Conservation (phyloP, 1,139 yeast species). For the Scheffersomyces lignicola region DNA sequence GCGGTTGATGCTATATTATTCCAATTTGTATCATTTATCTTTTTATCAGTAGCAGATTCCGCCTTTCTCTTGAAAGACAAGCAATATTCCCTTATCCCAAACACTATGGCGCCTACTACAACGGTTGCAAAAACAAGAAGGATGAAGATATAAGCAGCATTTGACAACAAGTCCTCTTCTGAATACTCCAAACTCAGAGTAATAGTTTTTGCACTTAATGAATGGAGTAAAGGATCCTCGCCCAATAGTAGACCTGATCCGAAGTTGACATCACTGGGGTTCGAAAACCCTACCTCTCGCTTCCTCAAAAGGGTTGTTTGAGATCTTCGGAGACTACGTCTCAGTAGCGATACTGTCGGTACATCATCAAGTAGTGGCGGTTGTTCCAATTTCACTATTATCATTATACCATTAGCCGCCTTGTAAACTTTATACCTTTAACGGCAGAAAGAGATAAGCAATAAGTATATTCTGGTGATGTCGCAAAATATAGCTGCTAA, state of each 20-base stretch:
- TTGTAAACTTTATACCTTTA: too few species aligned
- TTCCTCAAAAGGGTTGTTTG: too few species aligned
- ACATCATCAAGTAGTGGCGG: too few species aligned
- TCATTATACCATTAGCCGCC: too few species aligned
- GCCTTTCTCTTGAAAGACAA: constrained; percentile 16
- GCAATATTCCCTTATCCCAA: constrained; percentile 29
- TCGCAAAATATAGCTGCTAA: too few species aligned
- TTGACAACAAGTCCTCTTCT: constrained; percentile 23
- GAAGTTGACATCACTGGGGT: neutral
- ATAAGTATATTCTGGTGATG: too few species aligned
- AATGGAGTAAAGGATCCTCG: neutral
- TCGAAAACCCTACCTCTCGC: constrained; percentile 1
- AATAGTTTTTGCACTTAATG: neutral
- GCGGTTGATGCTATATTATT: constrained; percentile 6
- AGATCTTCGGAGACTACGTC: too few species aligned
- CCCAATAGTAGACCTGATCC: constrained; percentile 1
- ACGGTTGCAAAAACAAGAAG: constrained; percentile 22
- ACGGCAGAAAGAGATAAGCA: too few species aligned
- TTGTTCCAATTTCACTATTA: too few species aligned
- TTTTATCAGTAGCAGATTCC: constrained; percentile 10
- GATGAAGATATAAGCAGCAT: constrained; percentile 28
- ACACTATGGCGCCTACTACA: constrained; percentile 22
- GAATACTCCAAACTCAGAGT: constrained; percentile 1
- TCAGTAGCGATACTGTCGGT: too few species aligned
- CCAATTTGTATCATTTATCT: constrained; percentile 10